Conservation (phyloP, 208 protist genomes). For the Leishmania major region DNA sequence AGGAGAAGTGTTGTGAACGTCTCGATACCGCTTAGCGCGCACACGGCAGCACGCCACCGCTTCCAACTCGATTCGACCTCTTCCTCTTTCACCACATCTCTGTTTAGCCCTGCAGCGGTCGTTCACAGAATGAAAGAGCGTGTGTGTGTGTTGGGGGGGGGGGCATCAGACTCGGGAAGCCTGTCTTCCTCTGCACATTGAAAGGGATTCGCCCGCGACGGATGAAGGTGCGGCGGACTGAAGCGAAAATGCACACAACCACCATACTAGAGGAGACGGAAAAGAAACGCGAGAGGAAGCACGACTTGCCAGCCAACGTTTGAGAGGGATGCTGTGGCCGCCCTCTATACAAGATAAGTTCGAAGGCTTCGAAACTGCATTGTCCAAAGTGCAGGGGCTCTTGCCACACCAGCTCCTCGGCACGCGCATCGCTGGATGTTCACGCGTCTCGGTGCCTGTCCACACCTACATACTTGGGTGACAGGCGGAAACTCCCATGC, state of each 20-base stretch:
- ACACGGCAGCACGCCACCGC: no score
- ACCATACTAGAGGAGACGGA: not conserved
- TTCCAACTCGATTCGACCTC: no score
- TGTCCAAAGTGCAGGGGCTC: not conserved
- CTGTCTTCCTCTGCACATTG: no score
- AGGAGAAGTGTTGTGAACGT: no score
- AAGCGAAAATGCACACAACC: not conserved
- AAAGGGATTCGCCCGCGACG: no score
- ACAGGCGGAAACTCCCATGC: not conserved
- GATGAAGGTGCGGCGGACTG: no score
- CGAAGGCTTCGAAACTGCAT: not conserved
- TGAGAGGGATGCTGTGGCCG: not conserved
- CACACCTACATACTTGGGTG: not conserved
- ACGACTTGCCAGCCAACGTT: not conserved
- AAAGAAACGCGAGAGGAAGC: not conserved
- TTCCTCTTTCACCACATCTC: no score
- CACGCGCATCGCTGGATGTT: not conserved
- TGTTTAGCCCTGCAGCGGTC: no score
- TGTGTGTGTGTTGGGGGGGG: no score
- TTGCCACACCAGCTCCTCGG: not conserved
- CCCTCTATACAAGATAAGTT: not conserved
- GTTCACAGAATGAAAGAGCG: no score
- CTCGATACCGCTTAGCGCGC: no score
- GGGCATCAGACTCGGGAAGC: no score
- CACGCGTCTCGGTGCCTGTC: not conserved